Evolutionary conservation across 2,329 filamentous ascomycete genomes (phyloP).

Genomic region (Pseudohalonectria lignicola): DNA sequence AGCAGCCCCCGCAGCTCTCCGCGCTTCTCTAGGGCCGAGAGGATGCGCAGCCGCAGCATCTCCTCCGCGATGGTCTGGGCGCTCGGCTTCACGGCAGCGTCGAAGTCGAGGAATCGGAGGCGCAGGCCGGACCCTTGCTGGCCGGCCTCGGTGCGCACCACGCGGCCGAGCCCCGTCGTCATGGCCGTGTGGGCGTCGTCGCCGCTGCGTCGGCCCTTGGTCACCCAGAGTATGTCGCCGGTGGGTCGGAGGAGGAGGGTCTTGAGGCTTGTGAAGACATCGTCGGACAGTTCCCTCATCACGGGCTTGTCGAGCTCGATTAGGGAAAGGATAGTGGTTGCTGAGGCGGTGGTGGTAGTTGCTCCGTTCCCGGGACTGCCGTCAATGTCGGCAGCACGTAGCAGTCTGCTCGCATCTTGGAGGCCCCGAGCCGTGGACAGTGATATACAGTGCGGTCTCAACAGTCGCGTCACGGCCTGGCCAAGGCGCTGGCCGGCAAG

Average conservation of each 20-base stretch:
- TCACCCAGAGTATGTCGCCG: neutral
- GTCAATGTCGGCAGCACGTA: too few species aligned
- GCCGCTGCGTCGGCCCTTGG: neutral
- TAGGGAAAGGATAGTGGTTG: neutral
- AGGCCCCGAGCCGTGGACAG: too few species aligned
- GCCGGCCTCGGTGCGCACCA: too few species aligned
- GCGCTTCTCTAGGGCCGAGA: constrained; percentile 3
- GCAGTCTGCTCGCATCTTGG: too few species aligned
- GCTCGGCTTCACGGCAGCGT: neutral
- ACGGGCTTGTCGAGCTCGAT: neutral
- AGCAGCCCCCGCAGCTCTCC: too few species aligned
- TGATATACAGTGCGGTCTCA: too few species aligned
- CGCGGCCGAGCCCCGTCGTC: neutral
- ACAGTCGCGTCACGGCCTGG: too few species aligned
- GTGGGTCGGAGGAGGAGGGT: neutral
- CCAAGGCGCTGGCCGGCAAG: too few species aligned
- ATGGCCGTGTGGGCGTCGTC: neutral
- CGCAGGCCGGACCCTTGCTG: too few species aligned
- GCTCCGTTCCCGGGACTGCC: too few species aligned
- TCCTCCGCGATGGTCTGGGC: neutral
- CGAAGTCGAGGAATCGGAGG: constrained; percentile 2
- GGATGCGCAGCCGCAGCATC: neutral
- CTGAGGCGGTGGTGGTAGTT: too few species aligned
- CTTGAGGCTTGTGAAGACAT: constrained; percentile 2
- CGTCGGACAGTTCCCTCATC: too few species aligned